Conservation (phyloP, 2,329 filamentous ascomycete genomes). For the Ramularia endophylla region DNA sequence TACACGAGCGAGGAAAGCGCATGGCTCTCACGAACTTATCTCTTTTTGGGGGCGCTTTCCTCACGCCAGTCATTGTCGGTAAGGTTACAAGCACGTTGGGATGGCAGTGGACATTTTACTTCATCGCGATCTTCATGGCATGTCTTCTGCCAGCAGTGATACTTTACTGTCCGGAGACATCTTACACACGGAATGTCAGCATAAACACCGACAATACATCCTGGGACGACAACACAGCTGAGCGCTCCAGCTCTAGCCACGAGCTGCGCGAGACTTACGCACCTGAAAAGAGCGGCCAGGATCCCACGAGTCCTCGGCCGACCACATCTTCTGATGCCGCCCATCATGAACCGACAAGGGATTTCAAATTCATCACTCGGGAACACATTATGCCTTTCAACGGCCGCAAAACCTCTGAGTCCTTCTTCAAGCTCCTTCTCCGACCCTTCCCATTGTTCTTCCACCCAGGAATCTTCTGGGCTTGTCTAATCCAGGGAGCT, state of each 20-base stretch:
- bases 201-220: slow-evolving; percentile 68
- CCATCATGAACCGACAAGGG: slow-evolving; percentile 6
- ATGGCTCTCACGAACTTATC: slow-evolving; percentile 76
- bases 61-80: slow-evolving; percentile 84
- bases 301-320: background rate
- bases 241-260: background rate
- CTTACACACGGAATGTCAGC: slow-evolving; percentile 59
- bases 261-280: background rate
- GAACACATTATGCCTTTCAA: slow-evolving; percentile 54
- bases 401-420: slow-evolving; percentile 73
- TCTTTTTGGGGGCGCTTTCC: slow-evolving; percentile 65
- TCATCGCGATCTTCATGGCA: slow-evolving; percentile 78
- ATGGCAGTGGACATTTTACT: slow-evolving; percentile 86
- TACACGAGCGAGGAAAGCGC: slow-evolving; percentile 72
- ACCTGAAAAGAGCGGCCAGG: background rate
- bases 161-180: slow-evolving; percentile 79
- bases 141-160: slow-evolving; percentile 64
- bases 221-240: background rate
- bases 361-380: slow-evolving; percentile 17
- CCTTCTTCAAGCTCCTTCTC: slow-evolving; percentile 58
- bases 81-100: slow-evolving; percentile 70
- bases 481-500: slow-evolving; percentile 73
- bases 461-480: slow-evolving; percentile 82
- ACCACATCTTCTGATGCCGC: slow-evolving; percentile 1
- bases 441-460: slow-evolving; percentile 76